These are phyloP conservation scores for Capsicum chinense DNA, from an alignment of 257 asterid species.

Conservation along the genomic window DNA sequence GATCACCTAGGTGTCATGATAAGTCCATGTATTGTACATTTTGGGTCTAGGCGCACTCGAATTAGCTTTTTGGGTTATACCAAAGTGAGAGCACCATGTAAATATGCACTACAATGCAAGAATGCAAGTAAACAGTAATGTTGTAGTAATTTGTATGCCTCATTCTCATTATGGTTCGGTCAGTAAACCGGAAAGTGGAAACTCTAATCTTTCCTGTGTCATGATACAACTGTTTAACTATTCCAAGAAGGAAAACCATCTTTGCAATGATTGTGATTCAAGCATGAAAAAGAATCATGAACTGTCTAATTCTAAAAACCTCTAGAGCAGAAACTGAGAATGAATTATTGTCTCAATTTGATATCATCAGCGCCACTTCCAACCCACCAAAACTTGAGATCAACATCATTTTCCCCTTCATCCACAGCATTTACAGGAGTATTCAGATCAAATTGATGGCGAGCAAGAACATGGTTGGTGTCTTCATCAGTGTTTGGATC, in stretches of 20 bases:
- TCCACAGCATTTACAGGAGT: slow-evolving; percentile 45
- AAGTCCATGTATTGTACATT: background rate
- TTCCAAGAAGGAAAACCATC: slow-evolving; percentile 2
- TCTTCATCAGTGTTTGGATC: slow-evolving; percentile 92
- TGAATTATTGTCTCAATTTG: slow-evolving; percentile 36
- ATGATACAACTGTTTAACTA: background rate
- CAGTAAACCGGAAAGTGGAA: background rate
- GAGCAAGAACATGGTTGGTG: slow-evolving; percentile 96
- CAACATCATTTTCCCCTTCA: slow-evolving; percentile 33
- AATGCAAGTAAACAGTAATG: background rate
- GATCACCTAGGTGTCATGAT: background rate
- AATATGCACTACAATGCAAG: background rate
- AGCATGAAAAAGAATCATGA: slow-evolving; percentile 26
- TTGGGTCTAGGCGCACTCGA: too few relatives aligned
- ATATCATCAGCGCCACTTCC: slow-evolving; percentile 41
- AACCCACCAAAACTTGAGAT: slow-evolving; percentile 47
- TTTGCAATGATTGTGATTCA: background rate
- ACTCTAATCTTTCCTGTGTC: background rate
- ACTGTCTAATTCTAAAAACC: slow-evolving; percentile 13
- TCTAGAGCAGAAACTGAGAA: slow-evolving; percentile 6
- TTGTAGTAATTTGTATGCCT: background rate
- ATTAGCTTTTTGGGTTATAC: background rate
- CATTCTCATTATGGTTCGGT: background rate
- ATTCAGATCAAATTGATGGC: slow-evolving; percentile 70
- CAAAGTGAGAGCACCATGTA: background rate